Evolutionary conservation across 2,329 filamentous ascomycete species (phyloP).

Genomic region (Paramyrothecium sp.): DNA sequence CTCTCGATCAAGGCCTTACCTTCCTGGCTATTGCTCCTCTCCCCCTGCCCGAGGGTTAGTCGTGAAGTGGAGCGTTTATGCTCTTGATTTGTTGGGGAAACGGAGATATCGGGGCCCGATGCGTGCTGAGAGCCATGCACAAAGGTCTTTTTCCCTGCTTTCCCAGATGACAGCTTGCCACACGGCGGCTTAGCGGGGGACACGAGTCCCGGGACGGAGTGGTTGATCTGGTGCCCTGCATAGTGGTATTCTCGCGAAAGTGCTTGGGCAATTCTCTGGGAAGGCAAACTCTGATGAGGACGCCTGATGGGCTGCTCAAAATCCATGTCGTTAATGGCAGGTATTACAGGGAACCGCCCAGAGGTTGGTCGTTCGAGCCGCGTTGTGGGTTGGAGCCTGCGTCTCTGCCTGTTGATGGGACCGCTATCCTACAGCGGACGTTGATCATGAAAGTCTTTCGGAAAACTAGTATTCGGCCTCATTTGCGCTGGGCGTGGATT

Average conservation of each 20-base stretch:
- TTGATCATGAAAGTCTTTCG: not conserved
- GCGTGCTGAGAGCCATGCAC: not conserved
- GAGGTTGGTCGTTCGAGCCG: not conserved
- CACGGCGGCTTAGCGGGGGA: not conserved
- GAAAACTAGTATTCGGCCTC: no score
- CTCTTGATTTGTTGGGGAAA: not conserved
- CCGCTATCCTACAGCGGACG: not conserved
- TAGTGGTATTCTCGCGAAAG: not conserved
- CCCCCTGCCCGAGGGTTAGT: not conserved
- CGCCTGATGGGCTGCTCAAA: not conserved
- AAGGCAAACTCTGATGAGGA: not conserved
- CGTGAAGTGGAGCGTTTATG: not conserved
- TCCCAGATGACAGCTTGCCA: no score
- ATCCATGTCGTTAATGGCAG: not conserved
- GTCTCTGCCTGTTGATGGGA: not conserved
- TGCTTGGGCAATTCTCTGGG: not conserved
- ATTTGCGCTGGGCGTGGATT: no score
- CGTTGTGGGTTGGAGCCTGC: not conserved
- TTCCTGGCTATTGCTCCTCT: not conserved
- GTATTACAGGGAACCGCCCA: not conserved
- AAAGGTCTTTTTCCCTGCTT: not conserved
- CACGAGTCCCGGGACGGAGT: not conserved
- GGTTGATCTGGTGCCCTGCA: not conserved
- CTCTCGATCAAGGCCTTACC: not conserved
- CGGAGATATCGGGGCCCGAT: not conserved